These are phyloP conservation scores for Vachellia pachyceras DNA, from an alignment of 306 rosid genomes.

Conservation along the genomic window DNA sequence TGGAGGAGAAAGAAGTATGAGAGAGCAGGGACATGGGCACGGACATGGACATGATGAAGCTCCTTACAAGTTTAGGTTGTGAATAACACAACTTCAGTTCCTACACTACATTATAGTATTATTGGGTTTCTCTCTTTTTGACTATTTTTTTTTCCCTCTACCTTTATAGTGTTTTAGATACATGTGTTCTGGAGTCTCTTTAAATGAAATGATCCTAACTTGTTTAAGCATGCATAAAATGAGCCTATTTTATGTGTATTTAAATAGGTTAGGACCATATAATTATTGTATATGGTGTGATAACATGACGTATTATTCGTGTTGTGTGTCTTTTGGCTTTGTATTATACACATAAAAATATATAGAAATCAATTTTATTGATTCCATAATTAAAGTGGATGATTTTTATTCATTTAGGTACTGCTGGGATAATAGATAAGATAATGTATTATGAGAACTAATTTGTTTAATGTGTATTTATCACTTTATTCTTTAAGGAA, in stretches of 20 bases:
- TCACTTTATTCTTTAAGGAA: no score
- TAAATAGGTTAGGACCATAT: neutral
- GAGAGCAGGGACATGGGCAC: conserved; percentile 39
- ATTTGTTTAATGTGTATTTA: no score
- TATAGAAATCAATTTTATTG: neutral
- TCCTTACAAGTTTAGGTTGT: neutral
- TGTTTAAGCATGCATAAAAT: neutral
- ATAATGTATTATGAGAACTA: neutral
- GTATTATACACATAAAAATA: neutral
- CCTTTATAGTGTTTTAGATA: conserved; percentile 17
- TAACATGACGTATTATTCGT: neutral
- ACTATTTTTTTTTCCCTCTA: neutral
- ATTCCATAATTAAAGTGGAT: neutral
- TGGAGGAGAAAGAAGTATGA: conserved; percentile 46
- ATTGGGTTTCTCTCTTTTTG: conserved; percentile 26
- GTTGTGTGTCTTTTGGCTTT: neutral
- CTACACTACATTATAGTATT: neutral
- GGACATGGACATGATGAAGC: conserved; percentile 38
- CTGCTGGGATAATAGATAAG: neutral
- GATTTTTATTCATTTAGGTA: no score
- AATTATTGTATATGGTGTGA: neutral
- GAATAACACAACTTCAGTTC: neutral
- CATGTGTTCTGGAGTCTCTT: neutral
- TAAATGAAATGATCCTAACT: neutral
- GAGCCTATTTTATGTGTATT: neutral